phyloP scores from a whole-genome alignment of 179 eudicot species.

The Spinacia oleracea region DNA sequence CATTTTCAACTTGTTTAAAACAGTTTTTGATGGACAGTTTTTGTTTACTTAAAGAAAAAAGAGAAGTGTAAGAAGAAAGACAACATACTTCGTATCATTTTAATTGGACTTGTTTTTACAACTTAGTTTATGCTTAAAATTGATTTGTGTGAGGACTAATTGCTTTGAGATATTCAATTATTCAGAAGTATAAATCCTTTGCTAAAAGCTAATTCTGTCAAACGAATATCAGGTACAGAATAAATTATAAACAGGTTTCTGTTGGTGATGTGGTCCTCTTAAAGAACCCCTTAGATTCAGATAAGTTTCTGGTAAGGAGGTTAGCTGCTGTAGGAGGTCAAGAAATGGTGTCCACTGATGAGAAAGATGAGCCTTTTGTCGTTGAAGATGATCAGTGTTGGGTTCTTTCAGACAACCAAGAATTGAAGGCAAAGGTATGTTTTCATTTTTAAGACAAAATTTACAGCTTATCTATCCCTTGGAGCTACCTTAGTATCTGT shows the following conservation, averaged over 20 bases:
- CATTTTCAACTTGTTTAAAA: too few relatives aligned
- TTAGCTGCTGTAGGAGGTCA: constrained; percentile 17
- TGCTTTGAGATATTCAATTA: neutral
- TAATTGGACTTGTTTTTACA: neutral
- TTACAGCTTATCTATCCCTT: neutral
- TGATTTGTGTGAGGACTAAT: neutral
- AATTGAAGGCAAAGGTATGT: neutral
- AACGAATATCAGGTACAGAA: neutral
- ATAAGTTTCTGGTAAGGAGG: constrained; percentile 6
- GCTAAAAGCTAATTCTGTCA: neutral
- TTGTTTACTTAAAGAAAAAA: too few relatives aligned
- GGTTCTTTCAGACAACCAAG: constrained; percentile 14
- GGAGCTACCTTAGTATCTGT: neutral
- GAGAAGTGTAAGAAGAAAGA: too few relatives aligned
- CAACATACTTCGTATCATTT: neutral
- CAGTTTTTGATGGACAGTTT: too few relatives aligned
- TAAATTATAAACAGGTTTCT: neutral
- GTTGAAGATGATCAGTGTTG: neutral
- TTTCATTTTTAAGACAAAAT: neutral
- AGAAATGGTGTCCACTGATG: neutral
- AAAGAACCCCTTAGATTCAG: constrained; percentile 8
- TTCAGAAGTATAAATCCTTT: too few relatives aligned
- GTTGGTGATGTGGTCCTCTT: constrained; percentile 16
- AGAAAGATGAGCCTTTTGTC: constrained; percentile 14
- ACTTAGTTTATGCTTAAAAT: neutral